Evolutionary conservation across 2,329 filamentous ascomycete species (phyloP), one percentile per base, ranked within the genome.

Genomic region (Gaeumannomyces tritici): DNA sequence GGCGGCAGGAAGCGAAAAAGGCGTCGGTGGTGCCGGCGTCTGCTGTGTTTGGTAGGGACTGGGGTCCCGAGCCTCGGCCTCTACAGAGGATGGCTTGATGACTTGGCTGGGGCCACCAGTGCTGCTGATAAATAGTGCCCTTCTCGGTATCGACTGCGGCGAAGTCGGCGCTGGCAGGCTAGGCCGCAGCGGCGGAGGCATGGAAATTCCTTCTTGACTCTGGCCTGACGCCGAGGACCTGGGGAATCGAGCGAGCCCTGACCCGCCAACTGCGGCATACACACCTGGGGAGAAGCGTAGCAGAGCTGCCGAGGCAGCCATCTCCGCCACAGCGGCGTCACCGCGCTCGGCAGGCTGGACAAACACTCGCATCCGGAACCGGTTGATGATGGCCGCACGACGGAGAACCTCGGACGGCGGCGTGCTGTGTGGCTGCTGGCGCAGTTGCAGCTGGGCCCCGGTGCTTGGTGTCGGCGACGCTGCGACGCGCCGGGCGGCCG

Each of bases 331-430:
- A 47, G 70, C 63, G 4, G 67, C 70, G 57, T 71, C 72, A 11
- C 72, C 73, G 35, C 67, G 64, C 58, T 69, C 68, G 11, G 67
- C 69, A 0, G 73, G 73, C 24, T 75, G 73, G n/a, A 72, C 70
- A 1, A 74, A 73, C 28, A 84, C 73, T 4, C 78, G 75, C 63
- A 77, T 74, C 24, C 84, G 76, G 11, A 87, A 76, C 12, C 82
- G 73, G 68, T 90, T 90, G 71, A 89, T 77, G 63, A 89, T 83
- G 7, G 87, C 87, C 26, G 83, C 85, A 60, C 88, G 85, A 28
- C 86, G 78, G 18, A 90, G 75, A 29, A 84, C 74, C 54, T 80
- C 79, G 61, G 72, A 66, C 51, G 61, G 65, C 12, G 68, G 66
- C 63, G 64, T 66, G 60, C 35, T 57, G 57, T 55, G 54, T 7